Evolutionary conservation across 305 asterid species (phyloP).

Genomic region (Fraxinus sp.): DNA sequence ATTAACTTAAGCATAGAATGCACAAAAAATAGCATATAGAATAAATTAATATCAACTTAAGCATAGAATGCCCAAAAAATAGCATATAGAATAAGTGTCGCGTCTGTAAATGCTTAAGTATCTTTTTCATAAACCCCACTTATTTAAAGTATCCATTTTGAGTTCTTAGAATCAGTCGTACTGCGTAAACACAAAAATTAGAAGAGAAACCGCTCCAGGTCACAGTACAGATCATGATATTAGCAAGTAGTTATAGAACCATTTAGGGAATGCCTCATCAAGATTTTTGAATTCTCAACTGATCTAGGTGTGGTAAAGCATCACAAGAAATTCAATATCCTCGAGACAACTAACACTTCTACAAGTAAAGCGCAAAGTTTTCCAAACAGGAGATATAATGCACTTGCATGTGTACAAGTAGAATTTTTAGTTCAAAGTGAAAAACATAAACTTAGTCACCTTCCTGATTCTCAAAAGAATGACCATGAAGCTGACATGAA

Average conservation of each 20-base stretch:
- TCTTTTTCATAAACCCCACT: not conserved
- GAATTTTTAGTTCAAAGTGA: not conserved
- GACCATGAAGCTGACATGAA: constrained; percentile 49
- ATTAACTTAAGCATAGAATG: constrained; percentile 7
- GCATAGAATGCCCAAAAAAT: not conserved
- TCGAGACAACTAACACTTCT: not conserved
- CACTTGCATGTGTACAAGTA: not conserved
- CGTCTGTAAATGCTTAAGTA: not conserved
- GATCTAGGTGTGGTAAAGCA: not conserved
- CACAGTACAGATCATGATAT: not conserved
- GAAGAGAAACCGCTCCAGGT: not conserved
- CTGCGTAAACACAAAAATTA: not conserved
- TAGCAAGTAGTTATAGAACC: not conserved
- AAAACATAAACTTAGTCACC: constrained; percentile 41
- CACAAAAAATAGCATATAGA: not conserved
- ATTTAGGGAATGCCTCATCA: not conserved
- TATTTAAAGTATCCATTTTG: not conserved
- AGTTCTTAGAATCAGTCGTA: not conserved
- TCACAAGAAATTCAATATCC: not conserved
- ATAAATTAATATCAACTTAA: constrained; percentile 4
- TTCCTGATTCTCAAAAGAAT: constrained; percentile 42
- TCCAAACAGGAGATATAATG: not conserved
- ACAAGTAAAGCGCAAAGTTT: not conserved
- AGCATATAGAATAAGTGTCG: not conserved
- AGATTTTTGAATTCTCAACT: not conserved